These are phyloP conservation scores for Fomes fomentarius DNA, from an alignment of 1,284 basidiomycete species.

Conservation along the genomic window DNA sequence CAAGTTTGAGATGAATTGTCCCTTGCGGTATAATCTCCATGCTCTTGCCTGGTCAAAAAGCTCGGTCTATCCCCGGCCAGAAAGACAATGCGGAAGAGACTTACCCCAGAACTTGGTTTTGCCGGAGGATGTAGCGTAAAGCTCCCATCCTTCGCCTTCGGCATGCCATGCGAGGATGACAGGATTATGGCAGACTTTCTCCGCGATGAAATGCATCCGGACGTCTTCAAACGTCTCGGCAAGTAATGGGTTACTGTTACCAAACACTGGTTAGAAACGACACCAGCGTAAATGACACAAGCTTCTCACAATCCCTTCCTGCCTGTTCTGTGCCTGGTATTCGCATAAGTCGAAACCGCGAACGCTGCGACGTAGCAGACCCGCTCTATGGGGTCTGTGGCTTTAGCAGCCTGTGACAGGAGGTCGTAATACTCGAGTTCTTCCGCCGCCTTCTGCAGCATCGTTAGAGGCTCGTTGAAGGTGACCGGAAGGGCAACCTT, in stretches of 20 bases:
- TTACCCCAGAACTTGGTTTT: constrained; percentile 91
- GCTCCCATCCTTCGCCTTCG: constrained; percentile 76
- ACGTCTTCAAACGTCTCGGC: constrained; percentile 88
- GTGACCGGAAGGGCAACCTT: constrained; percentile 84
- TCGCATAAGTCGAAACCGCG: constrained; percentile 83
- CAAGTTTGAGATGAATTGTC: constrained; percentile 65
- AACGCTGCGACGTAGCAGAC: constrained; percentile 82
- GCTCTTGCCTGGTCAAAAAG: constrained; percentile 66
- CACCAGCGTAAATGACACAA: background rate
- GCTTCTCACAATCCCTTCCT: constrained; percentile 87
- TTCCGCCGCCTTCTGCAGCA: constrained; percentile 81
- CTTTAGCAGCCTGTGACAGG: constrained; percentile 64
- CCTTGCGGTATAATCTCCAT: constrained; percentile 84
- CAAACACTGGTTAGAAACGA: background rate
- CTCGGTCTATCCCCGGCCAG: constrained; percentile 25
- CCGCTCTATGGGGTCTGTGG: constrained; percentile 71
- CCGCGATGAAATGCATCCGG: constrained; percentile 81
- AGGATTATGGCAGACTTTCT: constrained; percentile 90
- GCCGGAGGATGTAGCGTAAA: constrained; percentile 72
- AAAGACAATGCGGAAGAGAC: constrained; percentile 24
- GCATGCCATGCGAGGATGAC: constrained; percentile 85
- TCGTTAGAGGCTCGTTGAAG: constrained; percentile 87
- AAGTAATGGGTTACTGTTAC: constrained; percentile 79
- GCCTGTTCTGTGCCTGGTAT: constrained; percentile 77
- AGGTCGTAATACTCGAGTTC: constrained; percentile 83